phyloP scores from a whole-genome alignment of 345 rosid species.

The Bruguiera sexangula region DNA sequence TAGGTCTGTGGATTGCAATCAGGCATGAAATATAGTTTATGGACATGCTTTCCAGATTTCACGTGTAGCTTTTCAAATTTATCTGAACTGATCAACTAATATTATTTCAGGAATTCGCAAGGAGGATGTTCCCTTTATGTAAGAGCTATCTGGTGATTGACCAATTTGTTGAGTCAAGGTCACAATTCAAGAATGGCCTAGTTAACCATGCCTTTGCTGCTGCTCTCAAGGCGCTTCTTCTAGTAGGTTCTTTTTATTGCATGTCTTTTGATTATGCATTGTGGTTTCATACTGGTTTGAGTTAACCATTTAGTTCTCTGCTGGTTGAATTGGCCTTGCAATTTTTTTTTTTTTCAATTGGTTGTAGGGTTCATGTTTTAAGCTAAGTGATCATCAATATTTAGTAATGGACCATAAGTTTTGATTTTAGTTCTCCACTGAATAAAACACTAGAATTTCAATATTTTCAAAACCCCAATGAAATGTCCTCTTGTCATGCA shows the following conservation, averaged over 20 bases:
- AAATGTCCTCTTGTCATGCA: no score
- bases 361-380: no score
- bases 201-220: slow-evolving; percentile 98
- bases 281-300: slow-evolving; percentile 7
- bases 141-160: slow-evolving; percentile 77
- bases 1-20: no score
- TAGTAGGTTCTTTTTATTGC: slow-evolving; percentile 57
- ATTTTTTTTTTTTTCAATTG: no score
- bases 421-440: no score
- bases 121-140: slow-evolving; percentile 77
- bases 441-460: no score
- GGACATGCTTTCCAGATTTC: no score
- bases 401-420: no score
- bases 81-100: slow-evolving; percentile 17
- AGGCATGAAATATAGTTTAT: no score
- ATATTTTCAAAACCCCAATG: no score
- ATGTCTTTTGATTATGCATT: slow-evolving; percentile 27
- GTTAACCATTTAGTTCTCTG: background rate
- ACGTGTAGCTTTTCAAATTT: background rate
- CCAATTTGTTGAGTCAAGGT: slow-evolving; percentile 92
- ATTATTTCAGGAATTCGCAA: slow-evolving; percentile 75
- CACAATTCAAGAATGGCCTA: slow-evolving; percentile 91
- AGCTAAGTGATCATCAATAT: no score
- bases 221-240: slow-evolving; percentile 82
- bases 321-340: background rate